Evolutionary conservation across 805 yeast species (phyloP).

Genomic region (Hanseniaspora mollemarum): DNA sequence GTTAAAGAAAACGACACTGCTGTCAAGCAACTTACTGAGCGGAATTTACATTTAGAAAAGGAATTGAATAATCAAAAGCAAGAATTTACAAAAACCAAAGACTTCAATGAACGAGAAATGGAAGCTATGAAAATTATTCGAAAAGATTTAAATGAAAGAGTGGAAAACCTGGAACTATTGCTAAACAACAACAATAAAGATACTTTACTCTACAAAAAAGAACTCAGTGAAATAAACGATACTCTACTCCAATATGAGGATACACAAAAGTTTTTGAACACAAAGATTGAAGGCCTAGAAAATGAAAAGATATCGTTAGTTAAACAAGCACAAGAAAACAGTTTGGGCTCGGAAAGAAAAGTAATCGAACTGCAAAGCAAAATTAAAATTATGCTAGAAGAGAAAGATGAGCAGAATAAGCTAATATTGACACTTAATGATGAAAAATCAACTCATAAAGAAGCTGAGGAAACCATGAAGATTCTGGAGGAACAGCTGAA

Average conservation of each 20-base stretch:
- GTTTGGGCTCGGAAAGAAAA: slow-evolving; percentile 20
- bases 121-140: slow-evolving; percentile 24
- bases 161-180: slow-evolving; percentile 34
- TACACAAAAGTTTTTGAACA: slow-evolving; percentile 14
- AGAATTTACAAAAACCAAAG: slow-evolving; percentile 27
- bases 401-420: slow-evolving; percentile 20
- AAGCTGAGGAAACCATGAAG: slow-evolving; percentile 22
- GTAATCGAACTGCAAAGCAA: slow-evolving; percentile 18
- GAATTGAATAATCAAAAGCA: slow-evolving; percentile 34
- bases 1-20: slow-evolving; percentile 42
- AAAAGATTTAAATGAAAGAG: slow-evolving; percentile 22
- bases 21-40: slow-evolving; percentile 38
- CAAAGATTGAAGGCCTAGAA: slow-evolving; percentile 4
- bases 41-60: slow-evolving; percentile 40
- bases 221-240: slow-evolving; percentile 30
- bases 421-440: slow-evolving; percentile 1
- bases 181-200: slow-evolving; percentile 31
- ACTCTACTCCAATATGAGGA: slow-evolving; percentile 18
- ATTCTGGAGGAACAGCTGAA: slow-evolving; percentile 21
- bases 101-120: slow-evolving; percentile 31
- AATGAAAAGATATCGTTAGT: slow-evolving; percentile 26
- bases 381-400: slow-evolving; percentile 23
- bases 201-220: slow-evolving; percentile 28
- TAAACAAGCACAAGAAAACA: slow-evolving; percentile 33
- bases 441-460: slow-evolving; percentile 22